Conservation (phyloP, 345 rosid genomes). For the Populus ilicifolia region DNA sequence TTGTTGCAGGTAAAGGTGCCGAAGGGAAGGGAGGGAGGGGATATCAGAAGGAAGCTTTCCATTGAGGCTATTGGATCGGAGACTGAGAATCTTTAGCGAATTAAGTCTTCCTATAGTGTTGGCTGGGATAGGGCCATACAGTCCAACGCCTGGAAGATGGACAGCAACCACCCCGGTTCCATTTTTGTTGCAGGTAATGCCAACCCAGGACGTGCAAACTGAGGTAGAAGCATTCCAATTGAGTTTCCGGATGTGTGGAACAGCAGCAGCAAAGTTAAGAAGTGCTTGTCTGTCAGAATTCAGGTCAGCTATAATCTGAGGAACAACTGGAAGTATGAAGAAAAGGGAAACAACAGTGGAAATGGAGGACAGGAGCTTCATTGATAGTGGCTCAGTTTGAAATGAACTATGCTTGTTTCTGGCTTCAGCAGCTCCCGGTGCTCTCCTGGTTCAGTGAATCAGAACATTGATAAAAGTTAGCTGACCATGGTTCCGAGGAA, state of each 20-base stretch:
- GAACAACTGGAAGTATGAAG: conserved; percentile 7
- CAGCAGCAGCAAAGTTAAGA: conserved; percentile 43
- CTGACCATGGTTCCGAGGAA: background rate
- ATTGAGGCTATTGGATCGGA: conserved; percentile 59
- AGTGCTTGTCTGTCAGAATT: conserved; percentile 55
- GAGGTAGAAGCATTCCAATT: conserved; percentile 47
- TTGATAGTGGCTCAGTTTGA: conserved; percentile 6
- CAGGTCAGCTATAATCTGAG: conserved; percentile 34
- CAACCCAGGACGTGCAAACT: conserved; percentile 55
- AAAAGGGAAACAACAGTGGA: conserved; percentile 25
- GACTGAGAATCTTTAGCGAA: conserved; percentile 58
- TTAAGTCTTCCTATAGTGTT: conserved; percentile 51
- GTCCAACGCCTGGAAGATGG: conserved; percentile 69
- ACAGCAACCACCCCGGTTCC: conserved; percentile 41
- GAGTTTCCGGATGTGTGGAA: conserved; percentile 46
- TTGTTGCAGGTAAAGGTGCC: conserved; percentile 52
- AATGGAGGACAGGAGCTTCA: conserved; percentile 27
- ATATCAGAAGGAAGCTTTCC: conserved; percentile 67
- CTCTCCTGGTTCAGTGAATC: background rate
- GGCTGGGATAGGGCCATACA: conserved; percentile 53
- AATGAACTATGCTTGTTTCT: background rate
- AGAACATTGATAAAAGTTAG: background rate
- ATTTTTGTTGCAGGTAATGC: conserved; percentile 47
- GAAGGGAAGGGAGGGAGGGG: conserved; percentile 54
- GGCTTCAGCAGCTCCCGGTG: background rate